A percentile compares a stretch with the other conserved stretches of the same genome.
phyloP scores from a whole-genome alignment of 2,329 filamentous ascomycete genomes.

The Colletotrichum paranaense region DNA sequence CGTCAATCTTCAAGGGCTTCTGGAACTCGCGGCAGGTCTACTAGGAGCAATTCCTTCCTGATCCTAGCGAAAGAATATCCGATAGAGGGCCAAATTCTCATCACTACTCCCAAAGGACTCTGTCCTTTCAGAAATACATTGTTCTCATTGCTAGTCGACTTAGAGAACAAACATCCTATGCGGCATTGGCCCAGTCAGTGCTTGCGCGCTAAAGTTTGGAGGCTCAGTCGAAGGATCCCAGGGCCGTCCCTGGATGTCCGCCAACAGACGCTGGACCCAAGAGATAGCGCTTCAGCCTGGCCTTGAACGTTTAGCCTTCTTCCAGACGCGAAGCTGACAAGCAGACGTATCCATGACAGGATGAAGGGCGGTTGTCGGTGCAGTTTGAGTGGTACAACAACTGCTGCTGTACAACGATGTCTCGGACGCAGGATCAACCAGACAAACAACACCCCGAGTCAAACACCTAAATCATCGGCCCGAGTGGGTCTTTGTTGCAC shows the following conservation, averaged over 20 bases:
- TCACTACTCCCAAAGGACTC: neutral
- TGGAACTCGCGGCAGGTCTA: neutral
- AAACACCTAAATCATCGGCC: neutral
- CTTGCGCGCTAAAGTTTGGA: neutral
- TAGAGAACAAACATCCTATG: neutral
- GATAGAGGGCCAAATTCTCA: too few relatives aligned
- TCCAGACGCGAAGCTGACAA: conserved; percentile 10
- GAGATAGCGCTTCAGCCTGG: neutral
- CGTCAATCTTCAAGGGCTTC: neutral
- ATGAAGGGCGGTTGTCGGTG: neutral
- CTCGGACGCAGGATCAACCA: neutral
- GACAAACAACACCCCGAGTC: conserved; percentile 3
- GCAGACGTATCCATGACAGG: conserved; percentile 11
- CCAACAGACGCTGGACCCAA: neutral
- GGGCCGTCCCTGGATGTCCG: conserved; percentile 10
- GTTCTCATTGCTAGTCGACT: neutral
- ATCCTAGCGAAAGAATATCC: neutral
- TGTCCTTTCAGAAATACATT: neutral
- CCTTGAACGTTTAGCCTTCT: neutral
- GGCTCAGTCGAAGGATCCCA: neutral
- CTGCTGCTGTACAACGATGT: conserved; percentile 11
- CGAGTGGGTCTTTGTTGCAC: neutral
- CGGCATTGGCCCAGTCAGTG: too few relatives aligned
- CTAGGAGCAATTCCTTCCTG: neutral
- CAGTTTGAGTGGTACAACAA: neutral